Conservation (phyloP, 208 protist genomes). For the Trypanosoma grayi region DNA sequence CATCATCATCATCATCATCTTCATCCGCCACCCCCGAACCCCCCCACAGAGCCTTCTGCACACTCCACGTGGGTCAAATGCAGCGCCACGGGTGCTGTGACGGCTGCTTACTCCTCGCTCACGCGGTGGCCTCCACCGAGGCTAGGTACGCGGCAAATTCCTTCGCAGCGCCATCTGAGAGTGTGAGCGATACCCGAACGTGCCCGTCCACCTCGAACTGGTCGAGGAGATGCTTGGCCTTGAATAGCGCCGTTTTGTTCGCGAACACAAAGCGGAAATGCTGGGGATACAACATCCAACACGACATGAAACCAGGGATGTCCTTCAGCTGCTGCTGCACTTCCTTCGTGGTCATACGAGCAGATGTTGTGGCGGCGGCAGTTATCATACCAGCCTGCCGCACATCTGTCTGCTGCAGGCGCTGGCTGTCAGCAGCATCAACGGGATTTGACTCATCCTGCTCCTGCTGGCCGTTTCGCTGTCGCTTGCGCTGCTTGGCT, state of each 20-base stretch:
- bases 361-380: slow-evolving; percentile 48
- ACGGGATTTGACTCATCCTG: background rate
- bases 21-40: background rate
- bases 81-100: no score
- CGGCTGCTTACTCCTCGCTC: no score
- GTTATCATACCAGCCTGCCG: slow-evolving; percentile 70
- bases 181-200: slow-evolving; percentile 58
- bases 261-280: slow-evolving; percentile 75
- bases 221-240: slow-evolving; percentile 80
- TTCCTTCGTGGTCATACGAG: slow-evolving; percentile 31
- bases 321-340: slow-evolving; percentile 45
- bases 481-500: slow-evolving; percentile 19
- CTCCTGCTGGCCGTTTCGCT: background rate
- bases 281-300: slow-evolving; percentile 51
- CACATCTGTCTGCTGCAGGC: slow-evolving; percentile 28
- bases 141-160: slow-evolving; percentile 40
- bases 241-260: slow-evolving; percentile 56
- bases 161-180: slow-evolving; percentile 46
- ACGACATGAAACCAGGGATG: slow-evolving; percentile 69
- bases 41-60: no score
- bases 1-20: no score
- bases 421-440: background rate
- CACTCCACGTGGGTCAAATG: no score
- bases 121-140: slow-evolving; percentile 29
- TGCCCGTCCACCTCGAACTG: slow-evolving; percentile 68